Evolutionary conservation across 441 rosid genomes (phyloP).

Genomic region (Erodium moschatum): DNA sequence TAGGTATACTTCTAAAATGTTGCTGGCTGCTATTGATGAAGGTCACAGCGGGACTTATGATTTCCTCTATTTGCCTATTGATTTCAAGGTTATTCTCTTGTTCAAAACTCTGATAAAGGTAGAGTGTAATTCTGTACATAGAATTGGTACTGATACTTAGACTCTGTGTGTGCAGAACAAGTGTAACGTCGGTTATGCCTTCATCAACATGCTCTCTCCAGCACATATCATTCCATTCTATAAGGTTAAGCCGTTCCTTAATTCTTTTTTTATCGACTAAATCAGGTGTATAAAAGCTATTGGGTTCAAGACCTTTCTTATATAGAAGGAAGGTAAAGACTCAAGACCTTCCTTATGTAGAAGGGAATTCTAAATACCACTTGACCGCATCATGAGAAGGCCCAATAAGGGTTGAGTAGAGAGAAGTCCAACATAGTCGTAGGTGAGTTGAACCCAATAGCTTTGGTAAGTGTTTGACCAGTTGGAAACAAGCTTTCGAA

Average conservation of each 20-base stretch:
- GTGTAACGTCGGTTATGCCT: constrained; percentile 83
- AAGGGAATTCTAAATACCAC: too few relatives aligned
- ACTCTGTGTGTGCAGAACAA: constrained; percentile 52
- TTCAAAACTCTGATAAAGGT: constrained; percentile 10
- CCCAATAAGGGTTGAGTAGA: too few relatives aligned
- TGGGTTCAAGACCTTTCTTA: too few relatives aligned
- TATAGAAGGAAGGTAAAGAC: too few relatives aligned
- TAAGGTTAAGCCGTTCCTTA: constrained; percentile 36
- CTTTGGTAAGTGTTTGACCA: too few relatives aligned
- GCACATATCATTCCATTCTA: constrained; percentile 63
- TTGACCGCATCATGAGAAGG: too few relatives aligned
- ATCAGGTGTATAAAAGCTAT: too few relatives aligned
- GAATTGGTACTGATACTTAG: constrained; percentile 4
- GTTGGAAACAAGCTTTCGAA: neutral
- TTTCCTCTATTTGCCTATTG: constrained; percentile 70
- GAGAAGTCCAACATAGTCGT: too few relatives aligned
- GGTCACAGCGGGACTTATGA: constrained; percentile 59
- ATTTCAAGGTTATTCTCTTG: constrained; percentile 50
- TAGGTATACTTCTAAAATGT: constrained; percentile 26
- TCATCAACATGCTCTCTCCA: constrained; percentile 75
- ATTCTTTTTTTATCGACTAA: too few relatives aligned
- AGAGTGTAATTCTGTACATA: neutral
- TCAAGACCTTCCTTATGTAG: too few relatives aligned
- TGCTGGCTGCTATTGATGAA: constrained; percentile 78
- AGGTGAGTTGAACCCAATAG: too few relatives aligned